Evolutionary conservation across 768 basidiomycete species (phyloP), one percentile per base, ranked within the genome.

Genomic region (Termitomyces sp.): DNA sequence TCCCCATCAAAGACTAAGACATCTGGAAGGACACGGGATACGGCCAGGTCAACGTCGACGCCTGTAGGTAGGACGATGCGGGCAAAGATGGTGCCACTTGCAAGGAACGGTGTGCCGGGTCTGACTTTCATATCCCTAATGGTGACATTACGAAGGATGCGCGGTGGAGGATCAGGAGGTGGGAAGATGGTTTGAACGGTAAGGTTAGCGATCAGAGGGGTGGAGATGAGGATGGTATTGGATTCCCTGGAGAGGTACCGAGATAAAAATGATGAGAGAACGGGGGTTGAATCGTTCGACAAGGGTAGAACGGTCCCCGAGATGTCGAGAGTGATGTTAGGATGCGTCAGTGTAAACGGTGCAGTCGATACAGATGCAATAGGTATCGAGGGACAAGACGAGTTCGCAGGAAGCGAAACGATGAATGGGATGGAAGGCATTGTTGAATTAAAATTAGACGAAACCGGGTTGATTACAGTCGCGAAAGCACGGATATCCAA

Each of bases 1-100:
- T 83, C 82, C 3, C 91, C 91, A 60, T 94, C 91, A 57, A 83
- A 92, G 5, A 93, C 78, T 6, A 92, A 69, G 27, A 89, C 85
- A 66, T 94, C 91, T 0, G 91, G 90, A 55, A 89, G 75, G 27
- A 92, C 81, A 42, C 75, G 79, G 7, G 73, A 79, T 19, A 92
- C 85, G 42, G 84, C 74, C 50, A 92, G 68, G n/a, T 73, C 75
- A 27, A 91, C 72, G 54, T 88, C 69, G 69, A 94, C 82, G 43
- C 89, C 89, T 42, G 69, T 72, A 1, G 91, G 91, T 1, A 93
- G 75, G 10, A 88, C 85, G 35, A 89, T 74, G 17, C 77, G 75
- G 7, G 81, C 91, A 45, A 76, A 79, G 11, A 93, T 82, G 3
- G 78, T 79, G 14, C 90, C 92, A 63, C 84, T 90, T 0, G 90